Percentiles rank a stretch among this genome's conserved stretches.
Evolutionary conservation across 164 flowering plant species (phyloP).

Genomic region (Stephania cephalantha): DNA sequence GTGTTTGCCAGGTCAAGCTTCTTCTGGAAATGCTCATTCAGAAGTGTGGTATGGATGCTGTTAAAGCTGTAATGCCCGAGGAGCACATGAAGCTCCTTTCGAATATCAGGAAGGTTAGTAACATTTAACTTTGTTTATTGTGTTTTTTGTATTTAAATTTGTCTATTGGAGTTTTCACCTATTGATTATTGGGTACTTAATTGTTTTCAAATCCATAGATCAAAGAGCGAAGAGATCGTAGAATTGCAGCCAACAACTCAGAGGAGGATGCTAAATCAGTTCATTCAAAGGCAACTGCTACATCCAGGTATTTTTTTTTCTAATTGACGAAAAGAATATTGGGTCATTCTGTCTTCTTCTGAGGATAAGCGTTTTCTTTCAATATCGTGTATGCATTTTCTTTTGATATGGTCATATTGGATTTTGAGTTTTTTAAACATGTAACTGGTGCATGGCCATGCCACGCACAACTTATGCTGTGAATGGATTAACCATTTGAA

Average conservation of each 20-base stretch:
- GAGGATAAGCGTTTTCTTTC: background rate
- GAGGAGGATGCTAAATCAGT: conserved; percentile 48
- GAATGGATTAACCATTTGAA: background rate
- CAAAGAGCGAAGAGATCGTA: conserved; percentile 73
- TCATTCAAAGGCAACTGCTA: conserved; percentile 61
- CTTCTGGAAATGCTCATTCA: conserved; percentile 87
- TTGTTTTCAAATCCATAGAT: conserved; percentile 32
- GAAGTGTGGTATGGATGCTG: conserved; percentile 95
- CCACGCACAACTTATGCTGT: background rate
- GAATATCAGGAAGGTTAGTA: conserved; percentile 79
- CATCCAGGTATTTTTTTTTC: conserved; percentile 54
- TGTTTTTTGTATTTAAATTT: background rate
- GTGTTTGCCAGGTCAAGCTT: conserved; percentile 55
- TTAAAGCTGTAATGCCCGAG: conserved; percentile 93
- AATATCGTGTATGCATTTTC: background rate
- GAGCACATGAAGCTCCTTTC: conserved; percentile 94
- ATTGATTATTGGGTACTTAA: background rate
- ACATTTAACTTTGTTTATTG: background rate
- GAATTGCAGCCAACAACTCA: conserved; percentile 32
- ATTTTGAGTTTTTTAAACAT: background rate
- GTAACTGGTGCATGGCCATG: background rate
- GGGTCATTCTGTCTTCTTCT: background rate
- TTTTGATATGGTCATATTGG: background rate
- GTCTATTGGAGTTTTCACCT: background rate
- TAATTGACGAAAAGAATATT: background rate